A percentile compares a stretch with the other conserved stretches of the same genome.
Evolutionary conservation across 2,329 filamentous ascomycete genomes (phyloP).

Genomic region (Penicillium concentricum): DNA sequence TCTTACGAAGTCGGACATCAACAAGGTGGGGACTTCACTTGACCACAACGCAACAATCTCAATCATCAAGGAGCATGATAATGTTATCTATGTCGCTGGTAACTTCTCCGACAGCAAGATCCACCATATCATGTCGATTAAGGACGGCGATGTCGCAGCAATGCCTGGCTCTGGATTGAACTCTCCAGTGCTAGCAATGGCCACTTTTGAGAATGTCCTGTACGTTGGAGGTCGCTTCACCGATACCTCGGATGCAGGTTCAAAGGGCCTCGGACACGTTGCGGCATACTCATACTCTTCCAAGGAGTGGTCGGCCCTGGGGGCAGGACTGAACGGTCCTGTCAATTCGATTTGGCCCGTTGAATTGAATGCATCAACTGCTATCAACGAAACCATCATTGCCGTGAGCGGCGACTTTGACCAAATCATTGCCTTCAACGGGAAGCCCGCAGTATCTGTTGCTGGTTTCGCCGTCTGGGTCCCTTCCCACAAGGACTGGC

Average conservation of each 20-base stretch:
- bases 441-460: slow-evolving; percentile 60
- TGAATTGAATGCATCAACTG: slow-evolving; percentile 71
- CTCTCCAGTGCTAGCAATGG: slow-evolving; percentile 70
- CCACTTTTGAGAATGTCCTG: slow-evolving; percentile 63
- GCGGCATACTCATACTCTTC: slow-evolving; percentile 70
- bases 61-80: slow-evolving; percentile 63
- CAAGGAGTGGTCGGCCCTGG: slow-evolving; percentile 74
- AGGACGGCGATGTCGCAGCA: slow-evolving; percentile 60
- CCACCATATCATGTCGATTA: slow-evolving; percentile 75
- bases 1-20: slow-evolving; percentile 70
- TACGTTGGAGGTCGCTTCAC: slow-evolving; percentile 87
- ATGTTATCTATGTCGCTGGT: slow-evolving; percentile 73
- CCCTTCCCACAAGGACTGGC: slow-evolving; percentile 79
- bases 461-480: slow-evolving; percentile 90
- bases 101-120: slow-evolving; percentile 72
- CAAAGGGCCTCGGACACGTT: slow-evolving; percentile 68
- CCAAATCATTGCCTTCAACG: slow-evolving; percentile 64
- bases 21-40: slow-evolving; percentile 72
- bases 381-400: slow-evolving; percentile 69
- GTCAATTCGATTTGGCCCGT: slow-evolving; percentile 75
- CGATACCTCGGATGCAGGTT: slow-evolving; percentile 63
- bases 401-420: slow-evolving; percentile 79
- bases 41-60: slow-evolving; percentile 66
- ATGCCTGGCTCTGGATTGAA: slow-evolving; percentile 74
- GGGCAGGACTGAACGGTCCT: slow-evolving; percentile 78